These are phyloP conservation scores for Geum urbanum DNA, from an alignment of 306 rosid species.

Conservation along the genomic window DNA sequence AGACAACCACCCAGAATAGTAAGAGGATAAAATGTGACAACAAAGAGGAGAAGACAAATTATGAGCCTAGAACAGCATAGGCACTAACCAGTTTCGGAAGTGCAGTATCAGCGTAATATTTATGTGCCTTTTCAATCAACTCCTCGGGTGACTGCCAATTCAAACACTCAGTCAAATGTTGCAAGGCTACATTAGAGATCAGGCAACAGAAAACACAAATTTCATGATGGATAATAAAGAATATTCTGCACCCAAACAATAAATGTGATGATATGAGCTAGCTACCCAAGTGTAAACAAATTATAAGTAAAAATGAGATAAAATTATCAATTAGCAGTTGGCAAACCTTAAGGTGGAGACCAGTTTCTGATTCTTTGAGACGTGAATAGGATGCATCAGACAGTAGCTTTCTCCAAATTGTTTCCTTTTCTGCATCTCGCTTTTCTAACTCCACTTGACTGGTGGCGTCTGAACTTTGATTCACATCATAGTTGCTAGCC, in stretches of 20 bases:
- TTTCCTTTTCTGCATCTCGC: constrained; percentile 64
- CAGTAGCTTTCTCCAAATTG: constrained; percentile 70
- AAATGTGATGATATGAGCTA: constrained; percentile 10
- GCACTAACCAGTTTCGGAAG: constrained; percentile 91
- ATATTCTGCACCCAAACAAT: not conserved
- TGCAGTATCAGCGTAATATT: constrained; percentile 78
- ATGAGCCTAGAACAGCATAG: constrained; percentile 9
- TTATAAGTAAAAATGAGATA: constrained; percentile 9
- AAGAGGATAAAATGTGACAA: constrained; percentile 19
- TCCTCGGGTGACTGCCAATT: constrained; percentile 78
- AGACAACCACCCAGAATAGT: constrained; percentile 26
- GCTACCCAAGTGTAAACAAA: not conserved
- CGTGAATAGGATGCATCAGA: constrained; percentile 78
- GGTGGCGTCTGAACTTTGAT: constrained; percentile 42
- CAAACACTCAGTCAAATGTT: constrained; percentile 15
- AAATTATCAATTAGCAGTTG: constrained; percentile 14
- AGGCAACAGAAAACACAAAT: not conserved
- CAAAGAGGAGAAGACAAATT: not conserved
- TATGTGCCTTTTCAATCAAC: constrained; percentile 91
- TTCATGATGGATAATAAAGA: not conserved
- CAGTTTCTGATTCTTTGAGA: constrained; percentile 89
- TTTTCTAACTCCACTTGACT: constrained; percentile 57
- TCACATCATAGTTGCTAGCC: constrained; percentile 34
- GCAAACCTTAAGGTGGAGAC: constrained; percentile 77
- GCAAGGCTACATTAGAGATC: constrained; percentile 16